Conservation (phyloP, 2,329 filamentous ascomycete species). For the Alternaria dauci region DNA sequence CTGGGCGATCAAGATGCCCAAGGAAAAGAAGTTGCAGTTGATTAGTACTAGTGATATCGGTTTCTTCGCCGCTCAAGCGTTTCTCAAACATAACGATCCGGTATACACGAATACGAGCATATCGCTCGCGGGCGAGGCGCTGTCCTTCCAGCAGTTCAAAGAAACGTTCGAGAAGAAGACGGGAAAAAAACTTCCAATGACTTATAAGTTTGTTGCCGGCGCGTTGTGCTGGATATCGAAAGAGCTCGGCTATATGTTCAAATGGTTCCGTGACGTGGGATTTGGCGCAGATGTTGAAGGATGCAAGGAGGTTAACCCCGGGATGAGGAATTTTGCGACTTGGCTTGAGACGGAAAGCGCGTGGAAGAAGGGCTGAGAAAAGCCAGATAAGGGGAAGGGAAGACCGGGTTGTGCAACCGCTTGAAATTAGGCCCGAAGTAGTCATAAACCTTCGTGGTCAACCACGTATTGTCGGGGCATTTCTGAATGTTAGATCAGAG, state of each 20-base stretch:
- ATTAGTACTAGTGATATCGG: constrained; percentile 58
- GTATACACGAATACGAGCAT: constrained; percentile 47
- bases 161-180: constrained; percentile 55
- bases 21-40: constrained; percentile 46
- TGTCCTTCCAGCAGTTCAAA: constrained; percentile 53
- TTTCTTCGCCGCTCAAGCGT: constrained; percentile 57
- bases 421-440: neutral
- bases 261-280: constrained; percentile 57
- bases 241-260: constrained; percentile 55
- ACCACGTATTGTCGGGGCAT: neutral
- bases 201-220: constrained; percentile 48
- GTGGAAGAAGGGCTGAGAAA: constrained; percentile 1
- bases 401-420: neutral
- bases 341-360: constrained; percentile 58
- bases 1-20: constrained; percentile 44
- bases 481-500: neutral
- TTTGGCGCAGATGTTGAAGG: constrained; percentile 55
- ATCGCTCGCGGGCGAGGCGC: constrained; percentile 60
- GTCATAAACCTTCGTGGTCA: too few relatives aligned
- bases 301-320: constrained; percentile 52
- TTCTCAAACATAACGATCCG: constrained; percentile 53
- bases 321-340: constrained; percentile 54
- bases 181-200: constrained; percentile 53
- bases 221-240: constrained; percentile 46
- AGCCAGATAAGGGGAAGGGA: neutral